Conservation (phyloP, 805 yeast genomes). For the Zygotorulaspora sp. region DNA sequence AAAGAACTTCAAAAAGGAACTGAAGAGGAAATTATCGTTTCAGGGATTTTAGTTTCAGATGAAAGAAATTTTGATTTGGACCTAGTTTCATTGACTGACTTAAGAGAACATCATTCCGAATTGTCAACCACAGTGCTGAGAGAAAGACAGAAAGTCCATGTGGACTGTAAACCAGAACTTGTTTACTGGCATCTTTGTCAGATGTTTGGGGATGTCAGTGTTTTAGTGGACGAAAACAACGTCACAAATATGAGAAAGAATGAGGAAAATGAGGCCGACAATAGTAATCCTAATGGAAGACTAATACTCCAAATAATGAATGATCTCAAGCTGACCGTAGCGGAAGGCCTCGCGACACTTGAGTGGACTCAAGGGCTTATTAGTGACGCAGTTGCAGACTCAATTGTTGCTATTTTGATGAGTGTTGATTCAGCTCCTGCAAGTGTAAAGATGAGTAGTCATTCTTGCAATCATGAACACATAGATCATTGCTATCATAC, state of each 20-base stretch:
- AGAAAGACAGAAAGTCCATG: conserved; percentile 73
- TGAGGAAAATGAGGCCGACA: conserved; percentile 9
- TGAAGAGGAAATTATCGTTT: conserved; percentile 41
- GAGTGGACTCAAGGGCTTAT: conserved; percentile 90
- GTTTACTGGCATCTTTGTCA: conserved; percentile 87
- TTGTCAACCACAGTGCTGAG: conserved; percentile 78
- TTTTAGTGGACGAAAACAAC: conserved; percentile 52
- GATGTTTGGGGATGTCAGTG: conserved; percentile 85
- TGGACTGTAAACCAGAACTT: conserved; percentile 75
- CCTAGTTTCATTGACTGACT: conserved; percentile 76
- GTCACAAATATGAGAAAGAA: conserved; percentile 19
- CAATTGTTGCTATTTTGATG: conserved; percentile 81
- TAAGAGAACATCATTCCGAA: conserved; percentile 77
- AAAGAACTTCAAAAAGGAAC: conserved; percentile 39
- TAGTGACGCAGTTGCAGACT: conserved; percentile 92
- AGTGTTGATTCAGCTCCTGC: conserved; percentile 95
- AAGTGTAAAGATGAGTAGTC: conserved; percentile 80
- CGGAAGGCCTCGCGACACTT: conserved; percentile 52
- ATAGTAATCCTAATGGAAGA: conserved; percentile 33
- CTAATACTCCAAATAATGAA: conserved; percentile 59
- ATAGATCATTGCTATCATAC: conserved; percentile 12
- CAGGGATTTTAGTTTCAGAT: conserved; percentile 80
- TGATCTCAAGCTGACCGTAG: conserved; percentile 48
- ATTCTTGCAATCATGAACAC: conserved; percentile 43
- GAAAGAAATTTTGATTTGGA: conserved; percentile 80